Percentiles rank a stretch among this genome's conserved stretches.
Evolutionary conservation across 164 flowering plant genomes (phyloP).

Genomic region (Macadamia tetraphylla): DNA sequence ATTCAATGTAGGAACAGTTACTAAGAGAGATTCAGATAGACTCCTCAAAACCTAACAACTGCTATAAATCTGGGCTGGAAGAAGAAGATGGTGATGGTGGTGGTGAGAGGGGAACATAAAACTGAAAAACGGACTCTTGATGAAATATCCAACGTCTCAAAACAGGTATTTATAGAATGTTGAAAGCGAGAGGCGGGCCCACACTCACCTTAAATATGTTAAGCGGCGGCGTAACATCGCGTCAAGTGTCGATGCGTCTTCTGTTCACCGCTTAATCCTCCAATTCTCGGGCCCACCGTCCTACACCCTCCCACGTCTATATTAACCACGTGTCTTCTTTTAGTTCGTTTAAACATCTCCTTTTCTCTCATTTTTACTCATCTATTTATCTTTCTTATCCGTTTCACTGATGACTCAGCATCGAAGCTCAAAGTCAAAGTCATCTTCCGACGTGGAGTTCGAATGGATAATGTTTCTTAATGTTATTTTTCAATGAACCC

Average conservation of each 20-base stretch:
- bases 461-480: too few species aligned
- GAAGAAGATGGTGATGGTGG: background rate
- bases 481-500: too few species aligned
- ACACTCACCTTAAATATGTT: background rate
- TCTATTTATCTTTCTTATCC: too few species aligned
- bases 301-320: background rate
- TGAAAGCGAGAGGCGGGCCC: background rate
- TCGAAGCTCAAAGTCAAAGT: too few species aligned
- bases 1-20: too few species aligned
- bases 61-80: too few species aligned
- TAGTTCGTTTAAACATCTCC: background rate
- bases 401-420: too few species aligned
- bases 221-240: constrained; percentile 1
- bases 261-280: background rate
- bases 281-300: background rate
- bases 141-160: background rate
- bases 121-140: background rate
- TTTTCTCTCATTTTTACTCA: too few species aligned
- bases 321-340: background rate
- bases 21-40: too few species aligned
- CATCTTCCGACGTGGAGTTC: too few species aligned
- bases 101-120: background rate
- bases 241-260: background rate
- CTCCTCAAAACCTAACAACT: too few species aligned
- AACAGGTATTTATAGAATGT: background rate